phyloP scores from a whole-genome alignment of 441 rosid genomes.

The Biscutella laevigata region DNA sequence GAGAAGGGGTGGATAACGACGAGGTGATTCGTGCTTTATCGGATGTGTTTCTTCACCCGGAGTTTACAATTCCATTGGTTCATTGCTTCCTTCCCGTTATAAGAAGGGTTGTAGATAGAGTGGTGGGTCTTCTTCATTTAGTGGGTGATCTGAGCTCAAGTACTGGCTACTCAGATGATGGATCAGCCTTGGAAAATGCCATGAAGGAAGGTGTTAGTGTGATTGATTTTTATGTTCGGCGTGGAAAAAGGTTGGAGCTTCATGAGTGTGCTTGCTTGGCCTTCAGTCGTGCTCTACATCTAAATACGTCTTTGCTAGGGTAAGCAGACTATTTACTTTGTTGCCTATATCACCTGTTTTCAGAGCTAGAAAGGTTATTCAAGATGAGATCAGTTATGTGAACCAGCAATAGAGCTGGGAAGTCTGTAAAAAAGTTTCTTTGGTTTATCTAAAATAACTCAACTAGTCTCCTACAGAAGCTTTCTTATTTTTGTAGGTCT shows the following conservation, averaged over 20 bases:
- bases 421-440: background rate
- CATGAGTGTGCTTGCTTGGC: constrained; percentile 91
- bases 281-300: constrained; percentile 74
- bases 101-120: constrained; percentile 49
- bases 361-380: background rate
- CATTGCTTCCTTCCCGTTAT: constrained; percentile 61
- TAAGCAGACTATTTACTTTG: constrained; percentile 20
- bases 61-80: constrained; percentile 56
- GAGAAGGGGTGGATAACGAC: constrained; percentile 41
- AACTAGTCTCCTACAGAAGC: background rate
- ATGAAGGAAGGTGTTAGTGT: constrained; percentile 40
- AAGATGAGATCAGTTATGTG: background rate
- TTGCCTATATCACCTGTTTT: background rate
- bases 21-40: constrained; percentile 50
- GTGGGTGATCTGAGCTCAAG: constrained; percentile 50
- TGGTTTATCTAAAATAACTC: background rate
- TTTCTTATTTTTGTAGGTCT: constrained; percentile 46
- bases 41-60: constrained; percentile 63
- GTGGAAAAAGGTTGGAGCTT: constrained; percentile 60
- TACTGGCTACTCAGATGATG: constrained; percentile 31
- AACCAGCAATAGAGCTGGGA: background rate
- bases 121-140: constrained; percentile 44
- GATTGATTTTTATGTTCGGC: constrained; percentile 42
- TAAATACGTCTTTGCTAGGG: constrained; percentile 64
- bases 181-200: constrained; percentile 20